Evolutionary conservation across 2,329 filamentous ascomycete genomes (phyloP), one percentile per base, ranked within the genome.

Genomic region (Clonostachys sp.): DNA sequence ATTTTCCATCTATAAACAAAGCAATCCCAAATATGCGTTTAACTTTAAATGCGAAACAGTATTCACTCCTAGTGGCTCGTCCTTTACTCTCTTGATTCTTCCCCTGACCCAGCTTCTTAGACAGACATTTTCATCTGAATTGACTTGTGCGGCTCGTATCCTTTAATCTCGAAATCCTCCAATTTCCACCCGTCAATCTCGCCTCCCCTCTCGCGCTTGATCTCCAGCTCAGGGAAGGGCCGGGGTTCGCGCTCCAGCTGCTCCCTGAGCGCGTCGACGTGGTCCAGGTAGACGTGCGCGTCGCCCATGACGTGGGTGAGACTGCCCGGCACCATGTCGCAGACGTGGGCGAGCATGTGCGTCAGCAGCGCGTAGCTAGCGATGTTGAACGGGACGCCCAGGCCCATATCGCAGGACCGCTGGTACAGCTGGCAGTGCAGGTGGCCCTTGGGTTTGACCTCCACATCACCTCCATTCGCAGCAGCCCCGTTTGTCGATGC

Each of bases 121-220:
- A 97, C 92, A 61, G 89, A 95, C 94, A 99, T 99, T 74, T 97
- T 96, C 94, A 99, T 99, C 41, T 88, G 80, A 70, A 99, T 95
- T 6, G 80, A 80, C 72, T 91, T 92, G 66, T 96, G 90, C 48
- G 94, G 92, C 44, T 91, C 81, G 65, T 99, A 99, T 1, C 87
- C 91, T 59, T 88, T 77, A 6, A 99, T 80, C 49, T 87, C 83
- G 64, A 99, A 92, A 51, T 99, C 91, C 54, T 95, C 90, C 2
- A 83, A 74, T 63, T 82, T 84, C 91, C 94, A 97, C 2, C 89
- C 90, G 63, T 99, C 94, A 57, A 97, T 90, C 54, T 80, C 87
- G 2, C 87, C 85, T 1, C 83, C 81, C 51, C 77, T 75, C 49
- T 86, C 81, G 44, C 83, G 75, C 47, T 73, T 71, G 50, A 97